Conservation (phyloP, 768 basidiomycete species). For the Pisolithus microcarpus region DNA sequence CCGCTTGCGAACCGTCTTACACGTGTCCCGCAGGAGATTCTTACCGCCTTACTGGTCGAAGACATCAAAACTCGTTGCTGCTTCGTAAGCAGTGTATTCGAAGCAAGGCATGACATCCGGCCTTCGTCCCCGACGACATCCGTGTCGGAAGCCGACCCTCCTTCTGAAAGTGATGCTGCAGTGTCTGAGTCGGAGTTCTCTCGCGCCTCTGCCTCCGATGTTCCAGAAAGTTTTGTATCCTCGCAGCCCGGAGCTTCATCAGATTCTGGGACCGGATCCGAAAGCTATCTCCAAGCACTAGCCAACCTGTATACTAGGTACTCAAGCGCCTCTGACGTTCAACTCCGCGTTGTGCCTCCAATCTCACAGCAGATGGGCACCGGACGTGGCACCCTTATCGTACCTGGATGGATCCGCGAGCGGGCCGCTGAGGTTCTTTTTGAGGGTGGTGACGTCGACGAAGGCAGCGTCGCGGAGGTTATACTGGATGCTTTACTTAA, state of each 20-base stretch:
- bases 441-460: conserved; percentile 83
- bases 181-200: conserved; percentile 66
- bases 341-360: conserved; percentile 63
- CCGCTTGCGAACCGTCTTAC: conserved; percentile 55
- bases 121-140: conserved; percentile 24
- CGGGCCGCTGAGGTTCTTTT: conserved; percentile 87
- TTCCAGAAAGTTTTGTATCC: conserved; percentile 40
- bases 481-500: conserved; percentile 75
- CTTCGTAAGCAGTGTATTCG: conserved; percentile 69
- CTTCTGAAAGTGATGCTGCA: conserved; percentile 48
- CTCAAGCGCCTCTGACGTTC: conserved; percentile 71
- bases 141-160: conserved; percentile 33
- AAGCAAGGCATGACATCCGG: conserved; percentile 26
- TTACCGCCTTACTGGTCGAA: conserved; percentile 78
- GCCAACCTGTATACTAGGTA: conserved; percentile 65
- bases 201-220: conserved; percentile 40
- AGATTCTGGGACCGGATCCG: conserved; percentile 31
- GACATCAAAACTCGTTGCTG: conserved; percentile 87
- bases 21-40: conserved; percentile 69
- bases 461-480: conserved; percentile 75
- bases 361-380: conserved; percentile 59
- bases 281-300: conserved; percentile 47
- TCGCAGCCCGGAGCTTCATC: conserved; percentile 41
- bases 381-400: conserved; percentile 68
- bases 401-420: conserved; percentile 95